Base-by-base conservation (phyloP, 805 yeast genomes). In the Scheffersomyces ergatensis region DNA sequence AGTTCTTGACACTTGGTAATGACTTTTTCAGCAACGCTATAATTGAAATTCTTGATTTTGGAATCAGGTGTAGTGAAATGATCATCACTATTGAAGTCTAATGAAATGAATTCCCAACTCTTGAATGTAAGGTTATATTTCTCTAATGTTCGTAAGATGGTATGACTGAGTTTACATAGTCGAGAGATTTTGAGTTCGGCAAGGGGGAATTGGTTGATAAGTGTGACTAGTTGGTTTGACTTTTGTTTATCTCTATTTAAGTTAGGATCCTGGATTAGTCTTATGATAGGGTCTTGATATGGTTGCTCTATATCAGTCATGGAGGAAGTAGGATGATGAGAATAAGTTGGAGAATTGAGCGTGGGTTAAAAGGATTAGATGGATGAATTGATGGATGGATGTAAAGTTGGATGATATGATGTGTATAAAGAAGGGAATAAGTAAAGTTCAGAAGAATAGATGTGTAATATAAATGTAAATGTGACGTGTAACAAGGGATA, bases 21-120 rank as follows among this genome's bases (percentile, higher is more conserved):
- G 11, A 82, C 84, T 44, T 77, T 73, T 43, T 70, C 63, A 1
- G 85, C 77, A 32, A 82, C 62, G 36, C 72, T 76, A 34, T 72
- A 68, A 50, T 80, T 80, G 55, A 81, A 79, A 21, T 53, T 47
- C 34, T 50, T 55, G 8, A 54, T 50, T 13, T 48, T 41, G 9
- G 30, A 27, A 24, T 46, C 46, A 6, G 42, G 40, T 13, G 55
- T 51, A 14, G 55, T 55, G 36, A 70, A 70, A 46, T 70, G 74
- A 25, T 55, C 59, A 16, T 69, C 65, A 13, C 76, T 63, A 47
- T 72, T 72, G 45, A 68, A 67, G 48, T 77, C 80, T 20, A 78
- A 55, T 8, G 82, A 72, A 33, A 74, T 58, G 42, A 78, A 77
- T 38, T 77, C 80, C 83, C 83, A 78, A 44, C 74, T 73, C 44